These are phyloP conservation scores for Boehmeria nivea DNA, from an alignment of 306 rosid species.

Conservation along the genomic window DNA sequence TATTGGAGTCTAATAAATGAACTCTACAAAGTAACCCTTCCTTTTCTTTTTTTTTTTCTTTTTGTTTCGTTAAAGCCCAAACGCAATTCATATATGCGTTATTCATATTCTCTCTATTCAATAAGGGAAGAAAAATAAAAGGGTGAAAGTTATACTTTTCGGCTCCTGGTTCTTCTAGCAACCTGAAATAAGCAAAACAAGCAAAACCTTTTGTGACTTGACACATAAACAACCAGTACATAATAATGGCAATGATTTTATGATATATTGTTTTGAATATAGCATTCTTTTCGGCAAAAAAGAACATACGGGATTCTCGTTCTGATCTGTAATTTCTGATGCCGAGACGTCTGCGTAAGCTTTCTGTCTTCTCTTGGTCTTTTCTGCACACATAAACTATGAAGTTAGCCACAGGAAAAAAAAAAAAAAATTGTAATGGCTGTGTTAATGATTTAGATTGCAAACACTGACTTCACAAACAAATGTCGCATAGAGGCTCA, in stretches of 20 bases:
- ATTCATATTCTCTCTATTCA: too few species aligned
- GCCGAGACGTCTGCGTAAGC: slow-evolving; percentile 27
- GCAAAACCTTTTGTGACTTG: too few species aligned
- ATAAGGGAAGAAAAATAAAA: neutral
- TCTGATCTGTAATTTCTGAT: slow-evolving; percentile 41
- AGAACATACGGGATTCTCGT: slow-evolving; percentile 28
- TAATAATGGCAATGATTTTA: neutral
- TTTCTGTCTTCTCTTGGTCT: slow-evolving; percentile 21
- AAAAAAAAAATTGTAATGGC: too few species aligned
- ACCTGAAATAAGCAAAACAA: slow-evolving; percentile 27
- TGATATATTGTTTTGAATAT: neutral
- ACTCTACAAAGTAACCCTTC: too few species aligned
- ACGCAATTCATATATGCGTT: neutral
- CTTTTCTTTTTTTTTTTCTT: too few species aligned
- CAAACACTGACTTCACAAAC: neutral
- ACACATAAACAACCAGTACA: too few species aligned
- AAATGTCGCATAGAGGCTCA: neutral
- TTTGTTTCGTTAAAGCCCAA: too few species aligned
- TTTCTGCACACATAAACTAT: slow-evolving; percentile 32
- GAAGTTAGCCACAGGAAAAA: slow-evolving; percentile 6
- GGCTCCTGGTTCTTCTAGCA: slow-evolving; percentile 26
- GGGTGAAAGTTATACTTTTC: slow-evolving; percentile 8
- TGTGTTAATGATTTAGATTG: neutral
- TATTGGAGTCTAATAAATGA: too few species aligned
- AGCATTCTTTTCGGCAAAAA: neutral